These are phyloP conservation scores for Aspergillus mulundensis DNA, from an alignment of 495 filamentous ascomycete genomes.

Conservation along the genomic window DNA sequence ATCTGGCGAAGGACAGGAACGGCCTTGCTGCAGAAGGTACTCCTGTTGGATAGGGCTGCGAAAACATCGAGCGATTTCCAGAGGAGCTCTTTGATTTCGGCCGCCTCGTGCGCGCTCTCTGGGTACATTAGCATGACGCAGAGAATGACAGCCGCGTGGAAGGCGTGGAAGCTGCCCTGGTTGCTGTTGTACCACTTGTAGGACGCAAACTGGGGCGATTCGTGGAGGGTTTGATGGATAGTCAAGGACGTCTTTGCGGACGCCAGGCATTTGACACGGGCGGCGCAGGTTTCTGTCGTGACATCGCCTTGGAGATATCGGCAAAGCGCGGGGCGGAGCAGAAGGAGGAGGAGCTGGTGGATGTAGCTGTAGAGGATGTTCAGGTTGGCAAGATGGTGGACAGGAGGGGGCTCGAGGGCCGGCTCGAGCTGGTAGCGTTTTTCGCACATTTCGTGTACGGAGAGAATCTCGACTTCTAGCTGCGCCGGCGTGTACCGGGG, in stretches of 20 bases:
- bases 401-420: slow-evolving; percentile 23
- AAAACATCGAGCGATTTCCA: slow-evolving; percentile 33
- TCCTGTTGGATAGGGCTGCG: slow-evolving; percentile 36
- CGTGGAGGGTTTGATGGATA: slow-evolving; percentile 36
- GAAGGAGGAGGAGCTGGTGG: slow-evolving; percentile 45
- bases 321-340: slow-evolving; percentile 40
- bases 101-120: slow-evolving; percentile 29
- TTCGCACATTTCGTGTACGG: slow-evolving; percentile 37
- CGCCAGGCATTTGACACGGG: slow-evolving; percentile 39
- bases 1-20: slow-evolving; percentile 37
- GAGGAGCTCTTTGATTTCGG: slow-evolving; percentile 31
- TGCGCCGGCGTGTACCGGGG: slow-evolving; percentile 26
- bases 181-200: slow-evolving; percentile 48
- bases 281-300: slow-evolving; percentile 34
- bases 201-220: slow-evolving; percentile 32
- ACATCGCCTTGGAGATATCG: slow-evolving; percentile 39
- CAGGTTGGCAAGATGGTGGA: slow-evolving; percentile 41
- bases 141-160: slow-evolving; percentile 35
- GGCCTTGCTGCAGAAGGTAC: slow-evolving; percentile 41
- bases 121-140: slow-evolving; percentile 30
- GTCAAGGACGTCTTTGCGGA: slow-evolving; percentile 39
- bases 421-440: slow-evolving; percentile 32
- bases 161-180: slow-evolving; percentile 32
- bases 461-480: slow-evolving; percentile 37
- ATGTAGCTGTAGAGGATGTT: slow-evolving; percentile 46